Conservation (phyloP, 345 rosid species). For the Rubroshorea leprosula region DNA sequence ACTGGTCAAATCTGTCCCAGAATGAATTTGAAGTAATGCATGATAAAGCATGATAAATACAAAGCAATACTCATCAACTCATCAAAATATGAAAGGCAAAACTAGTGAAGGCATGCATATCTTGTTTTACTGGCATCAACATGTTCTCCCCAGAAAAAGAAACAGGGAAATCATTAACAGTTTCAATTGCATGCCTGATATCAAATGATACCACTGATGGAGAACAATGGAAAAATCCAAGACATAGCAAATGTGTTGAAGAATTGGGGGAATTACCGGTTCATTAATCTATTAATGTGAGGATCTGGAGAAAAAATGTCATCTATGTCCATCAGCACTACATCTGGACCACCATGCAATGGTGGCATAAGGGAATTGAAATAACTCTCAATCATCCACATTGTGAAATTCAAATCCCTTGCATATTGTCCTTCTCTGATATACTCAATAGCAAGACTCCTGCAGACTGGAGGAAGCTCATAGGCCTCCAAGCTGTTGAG, state of each 20-base stretch:
- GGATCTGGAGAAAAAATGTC: constrained; percentile 30
- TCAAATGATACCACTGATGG: neutral
- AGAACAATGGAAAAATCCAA: neutral
- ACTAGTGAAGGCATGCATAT: too few species aligned
- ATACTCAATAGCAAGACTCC: constrained; percentile 36
- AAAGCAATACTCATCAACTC: neutral
- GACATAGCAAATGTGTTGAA: neutral
- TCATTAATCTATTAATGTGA: constrained; percentile 10
- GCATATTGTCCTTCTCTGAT: constrained; percentile 41
- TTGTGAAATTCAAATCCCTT: constrained; percentile 47
- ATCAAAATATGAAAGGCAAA: neutral
- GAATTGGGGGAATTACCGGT: constrained; percentile 28
- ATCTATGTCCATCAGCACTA: constrained; percentile 64
- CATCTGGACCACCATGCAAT: constrained; percentile 31
- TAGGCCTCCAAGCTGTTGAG: constrained; percentile 44
- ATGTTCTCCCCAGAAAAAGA: too few species aligned
- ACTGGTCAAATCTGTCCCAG: constrained; percentile 27
- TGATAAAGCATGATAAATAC: neutral
- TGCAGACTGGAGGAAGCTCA: constrained; percentile 51
- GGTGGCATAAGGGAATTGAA: constrained; percentile 32
- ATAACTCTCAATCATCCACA: constrained; percentile 38
- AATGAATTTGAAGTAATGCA: neutral
- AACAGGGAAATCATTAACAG: too few species aligned
- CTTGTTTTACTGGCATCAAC: too few species aligned
- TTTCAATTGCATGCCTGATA: neutral